Conservation (phyloP, 176 grass and related monocot species). For the Otatea glauca region DNA sequence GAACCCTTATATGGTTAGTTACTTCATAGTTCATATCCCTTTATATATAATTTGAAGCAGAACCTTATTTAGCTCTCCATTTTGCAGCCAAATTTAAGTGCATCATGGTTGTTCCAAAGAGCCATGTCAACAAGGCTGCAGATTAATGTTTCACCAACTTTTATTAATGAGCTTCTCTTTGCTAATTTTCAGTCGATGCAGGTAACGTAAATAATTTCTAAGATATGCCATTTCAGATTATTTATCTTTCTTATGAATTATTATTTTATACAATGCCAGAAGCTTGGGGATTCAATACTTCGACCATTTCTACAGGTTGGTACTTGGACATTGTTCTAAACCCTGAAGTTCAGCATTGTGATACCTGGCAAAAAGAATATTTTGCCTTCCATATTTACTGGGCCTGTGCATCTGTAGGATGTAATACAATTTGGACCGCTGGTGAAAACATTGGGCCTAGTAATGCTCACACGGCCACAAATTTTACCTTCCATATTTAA, state of each 20-base stretch:
- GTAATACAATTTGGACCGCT: conserved; percentile 95
- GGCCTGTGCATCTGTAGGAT: conserved; percentile 58
- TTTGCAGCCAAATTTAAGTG: conserved; percentile 92
- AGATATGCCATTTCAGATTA: conserved; percentile 21
- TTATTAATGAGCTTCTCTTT: conserved; percentile 94
- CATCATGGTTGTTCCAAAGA: conserved; percentile 96
- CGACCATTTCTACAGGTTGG: conserved; percentile 92
- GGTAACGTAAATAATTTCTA: conserved; percentile 48
- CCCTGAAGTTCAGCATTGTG: not conserved
- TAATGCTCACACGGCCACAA: conserved; percentile 73
- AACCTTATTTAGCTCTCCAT: conserved; percentile 20
- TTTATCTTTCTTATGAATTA: conserved; percentile 38
- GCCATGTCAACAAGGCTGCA: conserved; percentile 85
- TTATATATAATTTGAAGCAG: conserved; percentile 19
- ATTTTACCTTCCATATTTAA: conserved; percentile 92
- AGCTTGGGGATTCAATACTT: conserved; percentile 76
- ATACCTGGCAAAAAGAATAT: conserved; percentile 14
- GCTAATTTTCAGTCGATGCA: conserved; percentile 93
- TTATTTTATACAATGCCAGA: conserved; percentile 54
- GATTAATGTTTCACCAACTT: conserved; percentile 65
- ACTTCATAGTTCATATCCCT: not conserved
- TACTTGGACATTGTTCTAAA: conserved; percentile 31
- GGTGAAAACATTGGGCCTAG: conserved; percentile 80
- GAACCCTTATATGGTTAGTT: conserved; percentile 92
- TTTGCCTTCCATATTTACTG: conserved; percentile 15